phyloP scores from a whole-genome alignment of 1,139 yeast genomes.

The Candida neerlandica region DNA sequence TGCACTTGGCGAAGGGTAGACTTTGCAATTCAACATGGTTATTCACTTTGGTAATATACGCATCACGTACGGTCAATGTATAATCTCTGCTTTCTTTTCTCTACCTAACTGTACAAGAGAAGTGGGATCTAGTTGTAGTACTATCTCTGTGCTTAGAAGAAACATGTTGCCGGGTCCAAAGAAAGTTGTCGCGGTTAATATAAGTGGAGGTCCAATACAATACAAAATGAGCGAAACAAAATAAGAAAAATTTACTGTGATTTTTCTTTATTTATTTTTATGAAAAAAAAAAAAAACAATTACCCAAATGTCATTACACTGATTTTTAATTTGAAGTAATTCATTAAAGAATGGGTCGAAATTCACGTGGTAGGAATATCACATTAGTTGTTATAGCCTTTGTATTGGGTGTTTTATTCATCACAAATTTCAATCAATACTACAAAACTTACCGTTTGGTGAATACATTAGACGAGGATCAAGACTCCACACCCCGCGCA shows the following conservation, averaged over 20 bases:
- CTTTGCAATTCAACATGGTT: no score
- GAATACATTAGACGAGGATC: background rate
- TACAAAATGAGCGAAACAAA: no score
- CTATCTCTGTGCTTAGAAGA: no score
- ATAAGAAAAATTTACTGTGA: background rate
- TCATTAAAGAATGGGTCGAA: background rate
- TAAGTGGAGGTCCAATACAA: no score
- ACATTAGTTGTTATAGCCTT: background rate
- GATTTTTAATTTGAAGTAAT: background rate
- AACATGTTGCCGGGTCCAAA: no score
- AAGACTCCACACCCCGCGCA: background rate
- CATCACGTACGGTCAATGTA: no score
- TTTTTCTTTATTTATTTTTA: background rate
- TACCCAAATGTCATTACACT: background rate
- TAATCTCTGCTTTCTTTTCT: no score
- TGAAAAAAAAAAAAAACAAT: background rate
- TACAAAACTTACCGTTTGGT: background rate
- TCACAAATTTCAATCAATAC: background rate
- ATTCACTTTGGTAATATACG: no score
- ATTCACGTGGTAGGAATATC: background rate
- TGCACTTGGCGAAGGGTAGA: no score
- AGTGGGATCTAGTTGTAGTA: no score
- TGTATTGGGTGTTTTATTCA: background rate
- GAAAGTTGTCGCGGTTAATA: no score
- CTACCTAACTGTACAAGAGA: no score